phyloP scores from a whole-genome alignment of 1,284 basidiomycete species.

The Ustilago sp. region DNA sequence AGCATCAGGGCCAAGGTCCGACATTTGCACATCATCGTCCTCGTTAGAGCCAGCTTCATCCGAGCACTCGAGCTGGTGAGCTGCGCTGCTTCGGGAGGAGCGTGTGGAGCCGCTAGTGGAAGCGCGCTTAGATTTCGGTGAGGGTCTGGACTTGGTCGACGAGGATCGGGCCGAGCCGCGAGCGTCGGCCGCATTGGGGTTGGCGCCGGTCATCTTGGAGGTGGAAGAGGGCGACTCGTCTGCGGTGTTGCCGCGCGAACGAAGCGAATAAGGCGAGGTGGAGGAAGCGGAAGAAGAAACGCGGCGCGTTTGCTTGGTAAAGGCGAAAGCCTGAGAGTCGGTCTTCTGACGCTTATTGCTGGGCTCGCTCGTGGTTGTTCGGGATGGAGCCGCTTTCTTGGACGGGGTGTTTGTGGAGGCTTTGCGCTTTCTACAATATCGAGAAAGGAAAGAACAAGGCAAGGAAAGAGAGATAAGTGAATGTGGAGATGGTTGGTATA shows the following conservation, averaged over 20 bases:
- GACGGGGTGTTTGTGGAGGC: conserved; percentile 13
- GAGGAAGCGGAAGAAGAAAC: conserved; percentile 18
- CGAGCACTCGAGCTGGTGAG: conserved; percentile 30
- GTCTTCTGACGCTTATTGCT: conserved; percentile 41
- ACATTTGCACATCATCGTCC: conserved; percentile 36
- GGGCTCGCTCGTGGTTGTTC: conserved; percentile 11
- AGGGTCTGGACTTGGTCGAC: conserved; percentile 20
- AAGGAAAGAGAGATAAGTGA: neutral
- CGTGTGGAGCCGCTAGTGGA: conserved; percentile 25
- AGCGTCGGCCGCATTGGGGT: conserved; percentile 23
- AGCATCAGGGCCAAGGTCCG: conserved; percentile 17
- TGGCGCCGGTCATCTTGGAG: conserved; percentile 28
- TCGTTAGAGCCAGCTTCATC: conserved; percentile 23
- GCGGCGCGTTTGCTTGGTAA: conserved; percentile 8
- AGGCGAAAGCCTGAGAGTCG: conserved; percentile 8
- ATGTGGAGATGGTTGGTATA: neutral
- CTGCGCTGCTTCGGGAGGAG: conserved; percentile 8
- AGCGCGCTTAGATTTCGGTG: conserved; percentile 26
- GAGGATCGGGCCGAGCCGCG: conserved; percentile 23
- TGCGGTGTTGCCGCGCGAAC: conserved; percentile 30
- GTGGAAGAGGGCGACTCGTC: conserved; percentile 11
- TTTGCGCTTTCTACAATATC: conserved; percentile 30
- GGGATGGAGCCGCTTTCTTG: conserved; percentile 8
- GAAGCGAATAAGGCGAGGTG: conserved; percentile 34
- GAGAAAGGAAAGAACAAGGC: neutral